Base-by-base conservation (phyloP, 805 yeast genomes). In the Lipomyces orientalis region DNA sequence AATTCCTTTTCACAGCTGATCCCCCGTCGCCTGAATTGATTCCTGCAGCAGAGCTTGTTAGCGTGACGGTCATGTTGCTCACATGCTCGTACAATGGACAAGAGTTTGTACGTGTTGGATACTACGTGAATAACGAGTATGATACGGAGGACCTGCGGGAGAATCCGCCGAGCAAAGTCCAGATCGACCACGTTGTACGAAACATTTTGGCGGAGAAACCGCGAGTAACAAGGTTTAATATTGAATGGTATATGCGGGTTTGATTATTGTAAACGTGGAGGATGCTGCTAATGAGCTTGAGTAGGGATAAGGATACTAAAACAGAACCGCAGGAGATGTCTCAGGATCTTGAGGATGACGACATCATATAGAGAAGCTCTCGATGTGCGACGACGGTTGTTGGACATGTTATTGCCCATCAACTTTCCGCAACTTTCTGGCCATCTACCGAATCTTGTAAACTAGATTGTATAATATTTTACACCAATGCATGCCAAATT, bases 161-260 rank as follows among this genome's bases (percentile, higher is more conserved):
- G 76, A 68, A 70, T 43, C 69, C 69, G 6, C 72, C 73, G 31
- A 51, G 62, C 49, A 70, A 70, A 54, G 71, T 68, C 16, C 73
- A 70, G 58, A 64, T 69, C 60, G 72, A 70, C 8, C 69, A 68
- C 25, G 97, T 95, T 54, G 97, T 91, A 35, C 86, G 99, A 76
- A 95, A 94, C 79, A 90, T 95, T 49, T 82, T 95, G 66, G 98
- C 98, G 3, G 98, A 95, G 77, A 95, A 95, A 81, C 99, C 99
- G 55, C 84, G 98, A 73, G 99, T 95, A 54, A 95, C 99, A 6
- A 83, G 98, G 71, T 95, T 95, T 80, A 95, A 95, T 78, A 95
- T 95, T 64, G 96, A 93, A 2, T 95, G 99, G 99, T 75, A 57
- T 14, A 73, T 58, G 22, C 25, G n/a, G 22, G 25, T 14, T 22